Conservation (phyloP, 108 stramenopile species). For the Nitzschia inconspicua region DNA sequence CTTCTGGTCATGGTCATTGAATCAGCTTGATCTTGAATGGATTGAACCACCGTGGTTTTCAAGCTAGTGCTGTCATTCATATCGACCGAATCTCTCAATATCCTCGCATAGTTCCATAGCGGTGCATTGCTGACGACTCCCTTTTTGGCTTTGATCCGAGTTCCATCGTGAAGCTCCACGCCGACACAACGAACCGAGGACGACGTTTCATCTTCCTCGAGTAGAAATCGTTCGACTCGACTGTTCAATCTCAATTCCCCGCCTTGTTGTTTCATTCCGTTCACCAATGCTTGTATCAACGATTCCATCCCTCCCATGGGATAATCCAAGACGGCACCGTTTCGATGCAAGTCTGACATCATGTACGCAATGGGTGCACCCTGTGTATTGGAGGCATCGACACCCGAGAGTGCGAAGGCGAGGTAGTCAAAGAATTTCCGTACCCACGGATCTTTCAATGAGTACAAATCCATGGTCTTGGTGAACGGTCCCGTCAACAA, state of each 20-base stretch:
- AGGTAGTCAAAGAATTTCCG: constrained; percentile 80
- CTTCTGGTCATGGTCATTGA: constrained; percentile 70
- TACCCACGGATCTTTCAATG: constrained; percentile 76
- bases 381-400: constrained; percentile 84
- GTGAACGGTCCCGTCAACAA: constrained; percentile 66
- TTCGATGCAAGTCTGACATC: constrained; percentile 90
- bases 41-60: constrained; percentile 27
- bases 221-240: constrained; percentile 79
- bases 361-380: constrained; percentile 94
- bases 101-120: constrained; percentile 78
- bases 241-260: constrained; percentile 52
- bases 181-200: too few species aligned
- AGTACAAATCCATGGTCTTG: constrained; percentile 63
- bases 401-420: constrained; percentile 87
- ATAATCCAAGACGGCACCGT: constrained; percentile 88
- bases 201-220: constrained; percentile 86
- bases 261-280: constrained; percentile 74
- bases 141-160: constrained; percentile 46
- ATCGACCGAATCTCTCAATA: constrained; percentile 55
- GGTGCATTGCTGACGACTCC: constrained; percentile 88
- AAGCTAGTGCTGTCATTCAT: background rate
- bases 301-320: constrained; percentile 85
- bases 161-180: constrained; percentile 60
- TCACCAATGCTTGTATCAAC: constrained; percentile 83
- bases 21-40: constrained; percentile 51